Evolutionary conservation across 2,329 filamentous ascomycete genomes (phyloP).

Genomic region (Pseudogymnoascus sp.): DNA sequence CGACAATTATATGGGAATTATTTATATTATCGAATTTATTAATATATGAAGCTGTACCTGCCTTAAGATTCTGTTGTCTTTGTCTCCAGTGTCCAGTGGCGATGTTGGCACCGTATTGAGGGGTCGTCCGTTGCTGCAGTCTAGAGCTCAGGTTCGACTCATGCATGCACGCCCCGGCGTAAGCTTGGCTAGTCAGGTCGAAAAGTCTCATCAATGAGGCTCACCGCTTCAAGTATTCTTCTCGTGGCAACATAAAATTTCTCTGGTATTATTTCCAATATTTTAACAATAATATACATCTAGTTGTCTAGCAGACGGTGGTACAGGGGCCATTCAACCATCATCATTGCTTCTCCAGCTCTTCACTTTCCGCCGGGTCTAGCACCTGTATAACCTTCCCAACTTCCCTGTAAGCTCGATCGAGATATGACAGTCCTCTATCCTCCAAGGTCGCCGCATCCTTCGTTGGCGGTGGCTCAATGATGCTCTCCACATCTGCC

Average conservation of each 20-base stretch:
- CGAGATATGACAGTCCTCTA: slow-evolving; percentile 9
- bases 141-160: neutral
- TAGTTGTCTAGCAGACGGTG: neutral
- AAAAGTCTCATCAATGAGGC: neutral
- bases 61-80: neutral
- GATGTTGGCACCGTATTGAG: neutral
- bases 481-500: slow-evolving; percentile 20
- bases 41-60: neutral
- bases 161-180: neutral
- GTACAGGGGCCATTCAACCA: neutral
- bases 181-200: neutral
- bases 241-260: neutral
- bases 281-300: slow-evolving; percentile 5
- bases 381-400: slow-evolving; percentile 10
- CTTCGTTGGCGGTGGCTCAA: slow-evolving; percentile 11
- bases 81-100: neutral
- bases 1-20: neutral
- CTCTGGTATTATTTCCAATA: neutral
- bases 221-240: neutral
- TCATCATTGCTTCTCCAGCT: neutral
- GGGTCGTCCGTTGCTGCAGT: neutral
- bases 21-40: neutral
- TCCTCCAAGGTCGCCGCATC: neutral
- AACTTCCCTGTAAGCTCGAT: slow-evolving; percentile 11
- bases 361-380: neutral